phyloP scores from a whole-genome alignment of 306 rosid species.

The Trifolium dubium region DNA sequence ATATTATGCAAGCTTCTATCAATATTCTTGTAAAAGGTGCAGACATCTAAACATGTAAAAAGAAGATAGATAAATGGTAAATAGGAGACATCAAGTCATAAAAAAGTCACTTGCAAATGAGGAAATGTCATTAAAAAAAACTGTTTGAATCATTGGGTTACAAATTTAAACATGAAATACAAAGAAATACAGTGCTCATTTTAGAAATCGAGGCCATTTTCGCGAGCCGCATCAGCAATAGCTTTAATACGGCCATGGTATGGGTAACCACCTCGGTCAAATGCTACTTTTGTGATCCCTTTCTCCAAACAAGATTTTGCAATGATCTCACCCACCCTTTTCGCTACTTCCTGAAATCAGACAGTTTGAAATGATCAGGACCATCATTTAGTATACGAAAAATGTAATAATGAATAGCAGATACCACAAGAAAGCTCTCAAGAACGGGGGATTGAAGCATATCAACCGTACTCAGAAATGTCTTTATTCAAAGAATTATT shows the following conservation, averaged over 20 bases:
- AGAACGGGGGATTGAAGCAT: constrained; percentile 3
- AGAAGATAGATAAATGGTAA: constrained; percentile 19
- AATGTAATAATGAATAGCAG: neutral
- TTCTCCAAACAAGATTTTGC: constrained; percentile 89
- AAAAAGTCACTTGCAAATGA: constrained; percentile 16
- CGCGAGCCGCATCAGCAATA: constrained; percentile 87
- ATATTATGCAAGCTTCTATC: neutral
- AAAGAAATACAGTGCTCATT: constrained; percentile 1
- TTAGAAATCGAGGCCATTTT: constrained; percentile 86
- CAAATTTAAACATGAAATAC: constrained; percentile 39
- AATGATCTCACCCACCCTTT: constrained; percentile 85
- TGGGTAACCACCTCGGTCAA: constrained; percentile 92
- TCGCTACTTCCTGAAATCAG: constrained; percentile 88
- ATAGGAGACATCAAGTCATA: constrained; percentile 4
- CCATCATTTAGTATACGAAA: constrained; percentile 2
- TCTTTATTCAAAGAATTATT: neutral
- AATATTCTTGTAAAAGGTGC: neutral
- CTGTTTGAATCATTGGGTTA: constrained; percentile 26
- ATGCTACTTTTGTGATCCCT: constrained; percentile 92
- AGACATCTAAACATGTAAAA: neutral
- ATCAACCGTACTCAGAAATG: neutral
- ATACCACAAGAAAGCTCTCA: constrained; percentile 10
- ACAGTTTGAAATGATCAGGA: constrained; percentile 25
- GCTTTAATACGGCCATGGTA: constrained; percentile 97
- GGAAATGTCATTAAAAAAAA: constrained; percentile 38